Base-by-base conservation (phyloP, 305 asterid genomes). In the Fraxinus platypoda region DNA sequence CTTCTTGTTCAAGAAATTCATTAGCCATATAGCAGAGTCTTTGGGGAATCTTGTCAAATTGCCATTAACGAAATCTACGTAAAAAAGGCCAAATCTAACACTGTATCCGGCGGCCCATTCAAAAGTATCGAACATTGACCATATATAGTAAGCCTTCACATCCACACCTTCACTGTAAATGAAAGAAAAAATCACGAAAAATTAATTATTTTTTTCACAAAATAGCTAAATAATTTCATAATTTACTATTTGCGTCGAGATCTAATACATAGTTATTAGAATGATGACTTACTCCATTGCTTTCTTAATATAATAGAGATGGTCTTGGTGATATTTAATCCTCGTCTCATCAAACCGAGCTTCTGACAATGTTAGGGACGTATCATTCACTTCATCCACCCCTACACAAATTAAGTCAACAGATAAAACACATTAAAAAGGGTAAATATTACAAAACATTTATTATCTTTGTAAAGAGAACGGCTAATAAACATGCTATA, bases 51-150 rank as follows among this genome's bases (percentile, higher is more conserved):
- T 78, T 72, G 81, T 84, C 1, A 74, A 57, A 19, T n/a, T 8
- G 23, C 85, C 89, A 74, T 90, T 85, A 19, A 35, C 12, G 78
- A 6, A 89, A 80, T 91, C 94, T 0, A 85, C 81, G n/a, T 82
- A 89, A 0, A 34, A 25, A 4, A 87, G 23, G 8, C 90, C 90
- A 21, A 90, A 88, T 64, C 90, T 78, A 21, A 70, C 57, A 2
- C 87, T 84, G 52, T 85, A 85, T 21, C 90, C 93, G 0, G 73
- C 68, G 6, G 9, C 30, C 93, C 93, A 87, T 80, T 88, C 93
- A 12, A 35, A 88, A 76, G 72, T 83, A 74, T 88, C 91, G 3
- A 83, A 82, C 73, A 84, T 87, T 19, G 93, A 78, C 91, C 93
- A 90, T 26, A 78, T 83, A 35, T 85, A 85, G 74, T 79, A 86